A percentile compares a stretch with the other conserved stretches of the same genome.
Conservation (phyloP, 2,329 filamentous ascomycete species). For the Fusarium globosum region DNA sequence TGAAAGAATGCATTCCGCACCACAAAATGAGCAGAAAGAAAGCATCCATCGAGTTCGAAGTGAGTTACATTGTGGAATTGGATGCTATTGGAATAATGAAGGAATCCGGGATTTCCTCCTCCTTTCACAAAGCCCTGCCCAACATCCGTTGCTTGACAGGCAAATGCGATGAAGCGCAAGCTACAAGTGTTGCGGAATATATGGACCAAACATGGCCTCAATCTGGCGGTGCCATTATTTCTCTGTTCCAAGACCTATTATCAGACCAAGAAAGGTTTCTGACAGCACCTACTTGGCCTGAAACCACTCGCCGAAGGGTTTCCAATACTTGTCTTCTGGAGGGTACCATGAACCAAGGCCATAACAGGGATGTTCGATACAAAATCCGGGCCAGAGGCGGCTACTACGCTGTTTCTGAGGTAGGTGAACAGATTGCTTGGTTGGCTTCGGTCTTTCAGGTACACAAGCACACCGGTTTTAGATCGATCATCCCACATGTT, state of each 20-base stretch:
- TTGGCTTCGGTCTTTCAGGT: background rate
- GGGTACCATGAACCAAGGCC: background rate
- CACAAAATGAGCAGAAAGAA: background rate
- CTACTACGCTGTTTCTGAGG: background rate
- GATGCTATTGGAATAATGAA: background rate
- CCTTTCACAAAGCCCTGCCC: background rate
- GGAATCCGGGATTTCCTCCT: fast-evolving
- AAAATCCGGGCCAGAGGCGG: background rate
- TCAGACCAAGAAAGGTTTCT: background rate
- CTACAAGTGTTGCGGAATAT: background rate
- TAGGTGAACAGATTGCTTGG: conserved; percentile 22
- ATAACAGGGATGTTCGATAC: background rate
- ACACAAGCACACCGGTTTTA: background rate
- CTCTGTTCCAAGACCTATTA: background rate
- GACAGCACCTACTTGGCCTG: fast-evolving
- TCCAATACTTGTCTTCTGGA: fast-evolving
- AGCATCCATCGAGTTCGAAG: background rate
- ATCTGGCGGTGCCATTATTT: background rate
- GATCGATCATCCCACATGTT: background rate
- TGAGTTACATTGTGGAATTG: background rate
- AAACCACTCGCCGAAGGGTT: background rate
- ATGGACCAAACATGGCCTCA: conserved; percentile 18
- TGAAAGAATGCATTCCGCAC: background rate
- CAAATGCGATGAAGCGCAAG: background rate
- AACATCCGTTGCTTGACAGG: background rate